Evolutionary conservation across 305 asterid genomes (phyloP).

Genomic region (Fraxinus floribunda): DNA sequence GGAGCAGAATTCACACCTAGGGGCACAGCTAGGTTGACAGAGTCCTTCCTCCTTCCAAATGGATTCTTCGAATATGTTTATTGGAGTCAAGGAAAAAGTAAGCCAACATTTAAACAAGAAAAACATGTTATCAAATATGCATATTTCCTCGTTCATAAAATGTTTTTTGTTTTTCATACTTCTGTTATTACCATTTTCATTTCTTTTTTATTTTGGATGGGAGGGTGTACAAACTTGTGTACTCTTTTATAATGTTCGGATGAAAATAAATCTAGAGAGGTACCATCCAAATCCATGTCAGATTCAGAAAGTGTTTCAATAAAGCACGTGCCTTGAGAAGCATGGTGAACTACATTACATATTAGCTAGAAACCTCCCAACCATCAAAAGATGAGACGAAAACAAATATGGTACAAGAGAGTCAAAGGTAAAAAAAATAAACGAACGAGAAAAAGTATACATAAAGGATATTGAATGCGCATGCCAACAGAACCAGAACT

Average conservation of each 20-base stretch:
- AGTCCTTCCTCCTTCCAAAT: slow-evolving; percentile 89
- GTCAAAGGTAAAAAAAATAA: not conserved
- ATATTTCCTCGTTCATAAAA: not conserved
- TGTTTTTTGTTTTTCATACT: not conserved
- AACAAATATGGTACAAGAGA: not conserved
- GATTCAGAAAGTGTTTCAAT: not conserved
- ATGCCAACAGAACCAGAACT: slow-evolving; percentile 99
- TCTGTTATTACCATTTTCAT: not conserved
- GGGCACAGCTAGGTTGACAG: slow-evolving; percentile 38
- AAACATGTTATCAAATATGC: not conserved
- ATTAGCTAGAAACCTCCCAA: not conserved
- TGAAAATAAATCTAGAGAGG: not conserved
- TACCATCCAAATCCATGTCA: not conserved
- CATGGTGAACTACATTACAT: not conserved
- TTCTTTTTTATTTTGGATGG: not conserved
- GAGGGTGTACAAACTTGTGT: not conserved
- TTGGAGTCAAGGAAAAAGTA: slow-evolving; percentile 55
- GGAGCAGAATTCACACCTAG: slow-evolving; percentile 61
- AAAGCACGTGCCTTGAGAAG: not conserved
- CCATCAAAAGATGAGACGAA: not conserved
- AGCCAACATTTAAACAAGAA: not conserved
- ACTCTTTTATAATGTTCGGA: not conserved
- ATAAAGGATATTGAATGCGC: slow-evolving; percentile 99
- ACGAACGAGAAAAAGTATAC: slow-evolving; percentile 11
- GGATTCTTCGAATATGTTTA: slow-evolving; percentile 95